Evolutionary conservation across 192 early-diverging fungal species (phyloP).

Genomic region (Mortierella hygrophila): DNA sequence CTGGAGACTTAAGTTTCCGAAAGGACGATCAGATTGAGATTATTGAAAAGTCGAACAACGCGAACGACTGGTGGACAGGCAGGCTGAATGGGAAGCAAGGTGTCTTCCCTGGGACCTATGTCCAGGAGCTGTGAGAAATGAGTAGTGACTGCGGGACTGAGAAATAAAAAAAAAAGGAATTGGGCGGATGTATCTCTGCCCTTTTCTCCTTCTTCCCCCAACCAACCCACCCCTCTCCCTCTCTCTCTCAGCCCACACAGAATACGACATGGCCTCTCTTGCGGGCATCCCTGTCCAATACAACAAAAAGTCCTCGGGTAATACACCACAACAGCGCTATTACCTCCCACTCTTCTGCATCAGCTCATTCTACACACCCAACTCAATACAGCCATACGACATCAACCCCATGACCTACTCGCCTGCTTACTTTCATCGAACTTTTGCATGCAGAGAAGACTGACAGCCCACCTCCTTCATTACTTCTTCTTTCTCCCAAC

Average conservation of each 20-base stretch:
- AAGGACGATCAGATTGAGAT: conserved; percentile 82
- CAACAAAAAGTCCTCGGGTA: conserved; percentile 55
- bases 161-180: neutral
- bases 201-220: neutral
- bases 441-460: neutral
- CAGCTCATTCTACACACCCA: neutral
- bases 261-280: conserved; percentile 33
- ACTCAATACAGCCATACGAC: neutral
- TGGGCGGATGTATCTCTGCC: neutral
- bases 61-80: conserved; percentile 90
- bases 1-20: conserved; percentile 78
- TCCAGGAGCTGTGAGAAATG: conserved; percentile 23
- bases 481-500: neutral
- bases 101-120: conserved; percentile 74
- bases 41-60: conserved; percentile 66
- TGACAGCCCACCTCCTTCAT: neutral
- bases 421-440: neutral
- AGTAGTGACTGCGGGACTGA: neutral
- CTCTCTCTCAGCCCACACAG: neutral
- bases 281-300: conserved; percentile 43
- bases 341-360: neutral
- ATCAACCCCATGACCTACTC: neutral
- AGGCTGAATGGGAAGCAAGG: conserved; percentile 70
- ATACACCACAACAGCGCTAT: neutral
- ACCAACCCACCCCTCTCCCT: neutral